Percentiles rank a stretch among this genome's conserved stretches.
Conservation (phyloP, 345 rosid genomes). For the Salix exigua region DNA sequence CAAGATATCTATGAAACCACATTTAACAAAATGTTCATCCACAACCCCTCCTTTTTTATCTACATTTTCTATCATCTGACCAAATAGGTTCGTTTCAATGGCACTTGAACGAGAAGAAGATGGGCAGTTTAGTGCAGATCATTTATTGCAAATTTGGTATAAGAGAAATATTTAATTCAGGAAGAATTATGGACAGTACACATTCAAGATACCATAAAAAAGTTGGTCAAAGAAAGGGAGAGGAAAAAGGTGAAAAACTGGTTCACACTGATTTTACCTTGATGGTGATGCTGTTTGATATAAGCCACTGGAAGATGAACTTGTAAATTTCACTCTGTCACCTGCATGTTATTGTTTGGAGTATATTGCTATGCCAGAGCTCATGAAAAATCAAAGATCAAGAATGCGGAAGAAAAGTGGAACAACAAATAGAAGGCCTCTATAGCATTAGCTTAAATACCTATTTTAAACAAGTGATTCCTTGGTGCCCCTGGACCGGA, state of each 20-base stretch:
- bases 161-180: not conserved
- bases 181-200: not conserved
- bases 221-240: not conserved
- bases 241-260: not conserved
- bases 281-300: conserved; percentile 44
- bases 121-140: not conserved
- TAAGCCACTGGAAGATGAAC: conserved; percentile 42
- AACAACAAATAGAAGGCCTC: not conserved
- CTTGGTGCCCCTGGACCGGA: conserved; percentile 47
- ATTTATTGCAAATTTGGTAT: not conserved
- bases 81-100: not conserved
- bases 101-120: not conserved
- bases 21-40: not conserved
- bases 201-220: not conserved
- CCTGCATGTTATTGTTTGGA: conserved; percentile 40
- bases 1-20: not conserved
- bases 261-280: conserved; percentile 41
- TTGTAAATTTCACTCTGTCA: conserved; percentile 63
- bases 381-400: conserved; percentile 7
- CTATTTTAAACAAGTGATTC: conserved; percentile 58
- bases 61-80: not conserved
- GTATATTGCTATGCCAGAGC: conserved; percentile 11
- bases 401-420: not conserved
- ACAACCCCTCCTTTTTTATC: not conserved
- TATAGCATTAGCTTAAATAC: conserved; percentile 31